Evolutionary conservation across 331 rosid species (phyloP).

Genomic region (Quercus tomentella): DNA sequence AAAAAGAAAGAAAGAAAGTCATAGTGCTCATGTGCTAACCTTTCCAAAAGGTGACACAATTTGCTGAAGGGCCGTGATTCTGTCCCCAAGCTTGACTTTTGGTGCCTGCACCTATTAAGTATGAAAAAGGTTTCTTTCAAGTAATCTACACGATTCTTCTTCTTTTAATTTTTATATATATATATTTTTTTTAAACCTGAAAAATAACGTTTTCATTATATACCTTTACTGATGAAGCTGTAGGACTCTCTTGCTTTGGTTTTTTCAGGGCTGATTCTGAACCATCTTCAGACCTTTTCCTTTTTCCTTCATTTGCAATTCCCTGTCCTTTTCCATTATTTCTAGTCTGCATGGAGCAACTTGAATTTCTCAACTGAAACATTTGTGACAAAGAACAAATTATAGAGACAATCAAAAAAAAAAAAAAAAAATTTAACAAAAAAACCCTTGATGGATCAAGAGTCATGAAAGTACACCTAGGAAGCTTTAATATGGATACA

Average conservation of each 20-base stretch:
- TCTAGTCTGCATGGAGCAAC: conserved; percentile 37
- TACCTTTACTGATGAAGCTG: conserved; percentile 70
- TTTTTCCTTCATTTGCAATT: conserved; percentile 58
- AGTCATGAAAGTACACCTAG: not conserved
- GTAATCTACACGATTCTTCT: not conserved
- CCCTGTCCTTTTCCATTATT: conserved; percentile 52
- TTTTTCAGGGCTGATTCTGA: conserved; percentile 63
- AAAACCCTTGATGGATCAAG: not conserved
- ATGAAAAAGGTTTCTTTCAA: conserved; percentile 9
- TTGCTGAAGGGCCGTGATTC: conserved; percentile 91
- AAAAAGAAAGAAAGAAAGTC: conserved; percentile 4
- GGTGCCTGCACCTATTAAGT: conserved; percentile 69
- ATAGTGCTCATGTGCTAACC: conserved; percentile 47
- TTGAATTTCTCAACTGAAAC: not conserved
- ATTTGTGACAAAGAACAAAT: not conserved
- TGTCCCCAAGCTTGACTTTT: conserved; percentile 87
- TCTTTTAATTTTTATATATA: too few relatives aligned
- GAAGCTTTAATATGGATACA: too few relatives aligned
- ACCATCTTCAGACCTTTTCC: conserved; percentile 78
- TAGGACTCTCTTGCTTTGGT: conserved; percentile 64
- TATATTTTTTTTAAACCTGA: not conserved
- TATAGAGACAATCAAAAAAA: not conserved
- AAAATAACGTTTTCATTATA: not conserved
- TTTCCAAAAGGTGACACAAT: conserved; percentile 99
- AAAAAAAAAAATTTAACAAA: not conserved